Evolutionary conservation across 495 filamentous ascomycete species (phyloP), one percentile per base, ranked within the genome.

Genomic region (Chaetomium tenue): DNA sequence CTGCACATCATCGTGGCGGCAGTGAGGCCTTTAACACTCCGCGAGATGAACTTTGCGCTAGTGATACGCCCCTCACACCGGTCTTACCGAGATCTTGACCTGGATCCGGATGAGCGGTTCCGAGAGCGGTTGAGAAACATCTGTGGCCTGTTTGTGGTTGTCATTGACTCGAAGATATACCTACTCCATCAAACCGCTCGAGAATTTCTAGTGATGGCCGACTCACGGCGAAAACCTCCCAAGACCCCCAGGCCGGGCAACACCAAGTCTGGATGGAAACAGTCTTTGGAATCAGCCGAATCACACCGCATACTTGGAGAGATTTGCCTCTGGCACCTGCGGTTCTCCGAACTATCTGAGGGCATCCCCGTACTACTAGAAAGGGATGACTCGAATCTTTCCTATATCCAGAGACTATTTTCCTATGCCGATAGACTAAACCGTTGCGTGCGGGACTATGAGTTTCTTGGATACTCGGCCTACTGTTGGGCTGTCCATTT

Each of bases 161-260:
- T 63, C 50, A 48, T 30, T 2, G 39, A 63, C 0, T 63, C 61
- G 3, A 63, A 48, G 23, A 48, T 63, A 16, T 56, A 63, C 18
- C 20, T 63, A 51, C 51, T 63, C n/a, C 61, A 63, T 42, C 61
- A 63, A 18, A 63, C 61, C 8, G 52, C 61, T 13, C 58, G 20
- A 39, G 53, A 58, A 25, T 63, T 63, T 18, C 42, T 63, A 0
- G 25, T 63, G 2, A 55, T 8, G n/a, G 20, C 20, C 0, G 48
- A 61, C n/a, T n/a, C n/a, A n/a, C n/a, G n/a, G n/a, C n/a, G n/a
- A n/a, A n/a, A n/a, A n/a, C 13, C 2, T n/a, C 18, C 18, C 2
- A 50, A 25, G 33, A 52, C 12, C 0, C 4, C 2, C 25, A 20
- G 18, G 26, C 2, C 25, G 13, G 18, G 26, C 26, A 5, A 37